These are phyloP conservation scores for Aspergillus leporis DNA, from an alignment of 495 filamentous ascomycete species.

Conservation along the genomic window DNA sequence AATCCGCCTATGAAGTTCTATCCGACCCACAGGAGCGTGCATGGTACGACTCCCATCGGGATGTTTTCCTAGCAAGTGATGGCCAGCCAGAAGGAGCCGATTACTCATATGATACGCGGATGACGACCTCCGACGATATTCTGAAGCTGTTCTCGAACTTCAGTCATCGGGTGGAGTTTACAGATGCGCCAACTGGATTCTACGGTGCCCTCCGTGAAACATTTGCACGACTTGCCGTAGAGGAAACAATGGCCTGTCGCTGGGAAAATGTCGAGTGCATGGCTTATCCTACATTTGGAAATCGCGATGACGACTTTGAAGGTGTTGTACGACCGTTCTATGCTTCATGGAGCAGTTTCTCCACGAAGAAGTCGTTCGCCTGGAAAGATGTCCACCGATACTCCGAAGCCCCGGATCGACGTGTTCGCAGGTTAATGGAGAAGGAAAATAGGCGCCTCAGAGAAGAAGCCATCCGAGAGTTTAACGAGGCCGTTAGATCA, in stretches of 20 bases:
- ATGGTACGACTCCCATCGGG: slow-evolving; percentile 96
- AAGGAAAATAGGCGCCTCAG: slow-evolving; percentile 90
- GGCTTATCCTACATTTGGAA: slow-evolving; percentile 81
- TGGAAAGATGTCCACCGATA: slow-evolving; percentile 85
- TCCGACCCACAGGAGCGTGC: slow-evolving; percentile 93
- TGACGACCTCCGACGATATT: slow-evolving; percentile 80
- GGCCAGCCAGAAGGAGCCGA: slow-evolving; percentile 37
- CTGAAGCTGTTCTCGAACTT: slow-evolving; percentile 72
- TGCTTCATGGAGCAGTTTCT: slow-evolving; percentile 74
- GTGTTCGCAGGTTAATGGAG: slow-evolving; percentile 81
- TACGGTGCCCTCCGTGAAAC: slow-evolving; percentile 71
- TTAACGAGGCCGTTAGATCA: slow-evolving; percentile 87
- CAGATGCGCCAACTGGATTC: slow-evolving; percentile 76
- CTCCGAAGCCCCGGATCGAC: slow-evolving; percentile 84
- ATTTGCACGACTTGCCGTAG: slow-evolving; percentile 78
- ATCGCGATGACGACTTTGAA: slow-evolving; percentile 65
- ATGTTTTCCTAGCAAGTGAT: slow-evolving; percentile 71
- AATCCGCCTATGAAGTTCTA: slow-evolving; percentile 90
- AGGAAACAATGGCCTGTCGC: slow-evolving; percentile 72
- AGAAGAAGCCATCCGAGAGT: slow-evolving; percentile 80
- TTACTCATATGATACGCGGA: slow-evolving; percentile 61
- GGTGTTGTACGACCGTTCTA: slow-evolving; percentile 80
- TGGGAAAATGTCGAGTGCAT: slow-evolving; percentile 59
- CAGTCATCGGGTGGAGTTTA: slow-evolving; percentile 71
- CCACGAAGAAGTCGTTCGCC: slow-evolving; percentile 79